Conservation (phyloP, 2,329 filamentous ascomycete species). For the Epichloe hybrida region DNA sequence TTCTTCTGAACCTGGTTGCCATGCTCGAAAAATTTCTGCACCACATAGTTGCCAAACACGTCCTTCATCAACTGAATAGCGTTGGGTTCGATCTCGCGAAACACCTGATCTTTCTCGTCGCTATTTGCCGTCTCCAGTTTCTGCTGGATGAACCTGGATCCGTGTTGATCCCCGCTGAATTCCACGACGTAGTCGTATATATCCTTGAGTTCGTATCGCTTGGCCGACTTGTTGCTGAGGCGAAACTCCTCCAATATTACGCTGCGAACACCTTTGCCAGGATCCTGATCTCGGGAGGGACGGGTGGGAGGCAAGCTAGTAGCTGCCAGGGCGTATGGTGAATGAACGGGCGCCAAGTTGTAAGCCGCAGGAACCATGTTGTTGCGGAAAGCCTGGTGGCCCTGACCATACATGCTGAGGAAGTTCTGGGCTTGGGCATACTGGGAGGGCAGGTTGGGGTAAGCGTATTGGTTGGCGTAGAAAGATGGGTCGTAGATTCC, state of each 20-base stretch:
- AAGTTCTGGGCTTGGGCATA: conserved; percentile 19
- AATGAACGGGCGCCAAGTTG: conserved; percentile 20
- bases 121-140: conserved; percentile 89
- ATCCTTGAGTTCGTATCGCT: conserved; percentile 72
- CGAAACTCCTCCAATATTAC: conserved; percentile 69
- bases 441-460: conserved; percentile 17
- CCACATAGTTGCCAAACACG: conserved; percentile 95
- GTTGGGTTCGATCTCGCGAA: conserved; percentile 75
- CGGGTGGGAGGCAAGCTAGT: conserved; percentile 16
- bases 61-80: conserved; percentile 85
- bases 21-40: conserved; percentile 95
- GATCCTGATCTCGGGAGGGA: conserved; percentile 41
- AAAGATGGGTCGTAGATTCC: conserved; percentile 15
- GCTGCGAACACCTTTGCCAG: conserved; percentile 52
- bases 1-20: conserved; percentile 90
- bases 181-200: conserved; percentile 82
- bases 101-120: conserved; percentile 86
- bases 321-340: conserved; percentile 16
- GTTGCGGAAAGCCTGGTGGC: conserved; percentile 18
- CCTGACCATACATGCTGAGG: conserved; percentile 8
- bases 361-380: conserved; percentile 20
- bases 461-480: conserved; percentile 19
- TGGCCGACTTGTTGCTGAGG: conserved; percentile 55
- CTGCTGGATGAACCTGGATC: conserved; percentile 87
- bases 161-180: conserved; percentile 91